Conservation (phyloP, 495 filamentous ascomycete species). For the Thermochaetoides thermophila region DNA sequence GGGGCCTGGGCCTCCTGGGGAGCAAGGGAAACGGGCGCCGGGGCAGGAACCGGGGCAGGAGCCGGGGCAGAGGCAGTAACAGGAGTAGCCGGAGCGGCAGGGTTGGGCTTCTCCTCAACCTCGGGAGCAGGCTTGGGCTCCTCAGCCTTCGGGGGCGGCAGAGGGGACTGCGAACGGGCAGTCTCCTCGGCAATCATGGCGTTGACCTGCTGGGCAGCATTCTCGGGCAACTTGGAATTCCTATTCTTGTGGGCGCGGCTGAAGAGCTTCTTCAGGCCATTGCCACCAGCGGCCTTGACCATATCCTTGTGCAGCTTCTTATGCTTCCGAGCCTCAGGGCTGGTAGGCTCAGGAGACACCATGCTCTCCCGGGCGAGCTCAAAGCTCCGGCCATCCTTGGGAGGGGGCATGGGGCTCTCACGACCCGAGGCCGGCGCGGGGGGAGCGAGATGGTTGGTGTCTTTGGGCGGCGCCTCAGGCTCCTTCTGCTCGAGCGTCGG, state of each 20-base stretch:
- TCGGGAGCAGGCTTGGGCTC: constrained; percentile 13
- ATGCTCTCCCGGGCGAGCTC: constrained; percentile 27
- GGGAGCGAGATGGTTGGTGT: constrained; percentile 21
- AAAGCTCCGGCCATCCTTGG: constrained; percentile 23
- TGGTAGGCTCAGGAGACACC: constrained; percentile 31
- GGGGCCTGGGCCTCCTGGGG: constrained; percentile 23
- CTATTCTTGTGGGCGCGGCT: constrained; percentile 47
- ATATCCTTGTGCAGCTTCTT: constrained; percentile 45
- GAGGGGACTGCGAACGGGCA: constrained; percentile 11
- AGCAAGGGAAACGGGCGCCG: constrained; percentile 1
- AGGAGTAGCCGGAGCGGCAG: constrained; percentile 10
- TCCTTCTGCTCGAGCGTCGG: constrained; percentile 18
- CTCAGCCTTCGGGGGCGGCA: constrained; percentile 11
- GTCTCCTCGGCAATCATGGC: constrained; percentile 15
- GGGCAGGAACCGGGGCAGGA: constrained; percentile 3
- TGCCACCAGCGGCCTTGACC: constrained; percentile 26
- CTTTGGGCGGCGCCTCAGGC: constrained; percentile 18
- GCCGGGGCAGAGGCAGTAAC: constrained; percentile 1
- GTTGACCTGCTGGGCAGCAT: constrained; percentile 28
- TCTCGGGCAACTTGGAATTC: constrained; percentile 34
- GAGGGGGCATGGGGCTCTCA: constrained; percentile 24
- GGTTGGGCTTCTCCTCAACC: constrained; percentile 19
- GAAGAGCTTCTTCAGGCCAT: constrained; percentile 48
- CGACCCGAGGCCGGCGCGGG: constrained; percentile 18
- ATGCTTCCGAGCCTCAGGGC: constrained; percentile 31